Percentiles rank a stretch among this genome's conserved stretches.
Evolutionary conservation across 768 basidiomycete species (phyloP).

Genomic region (Amylocystis lapponica): DNA sequence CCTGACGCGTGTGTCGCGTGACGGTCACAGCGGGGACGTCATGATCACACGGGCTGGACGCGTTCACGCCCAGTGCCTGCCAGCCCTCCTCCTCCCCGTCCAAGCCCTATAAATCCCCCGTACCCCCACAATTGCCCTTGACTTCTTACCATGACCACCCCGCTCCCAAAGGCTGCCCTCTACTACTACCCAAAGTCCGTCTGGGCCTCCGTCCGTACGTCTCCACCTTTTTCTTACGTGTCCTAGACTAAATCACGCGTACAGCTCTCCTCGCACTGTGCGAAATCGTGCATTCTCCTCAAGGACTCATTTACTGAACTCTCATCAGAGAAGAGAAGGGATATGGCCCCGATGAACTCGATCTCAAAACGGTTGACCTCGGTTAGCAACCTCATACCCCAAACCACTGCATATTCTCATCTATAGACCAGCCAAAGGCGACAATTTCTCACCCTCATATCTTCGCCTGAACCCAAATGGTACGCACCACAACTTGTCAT

Average conservation of each 20-base stretch:
- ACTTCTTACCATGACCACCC: constrained; percentile 11
- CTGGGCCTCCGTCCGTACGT: constrained; percentile 62
- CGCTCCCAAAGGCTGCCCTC: constrained; percentile 70
- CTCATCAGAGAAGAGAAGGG: constrained; percentile 78
- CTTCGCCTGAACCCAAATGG: constrained; percentile 77
- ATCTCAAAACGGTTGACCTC: constrained; percentile 62
- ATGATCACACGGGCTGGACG: not conserved
- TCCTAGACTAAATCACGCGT: constrained; percentile 1
- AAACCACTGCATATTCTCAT: constrained; percentile 1
- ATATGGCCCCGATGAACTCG: constrained; percentile 71
- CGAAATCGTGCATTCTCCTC: too few species aligned
- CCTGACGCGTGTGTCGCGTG: not conserved
- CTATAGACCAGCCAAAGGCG: constrained; percentile 53
- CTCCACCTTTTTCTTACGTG: not conserved
- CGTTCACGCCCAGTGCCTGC: not conserved
- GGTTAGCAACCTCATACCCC: constrained; percentile 28
- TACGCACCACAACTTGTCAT: constrained; percentile 19
- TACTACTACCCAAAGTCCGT: constrained; percentile 59
- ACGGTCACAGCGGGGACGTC: not conserved
- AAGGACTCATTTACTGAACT: not conserved
- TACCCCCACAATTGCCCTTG: not conserved
- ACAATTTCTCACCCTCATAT: constrained; percentile 72
- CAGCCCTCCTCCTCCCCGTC: constrained; percentile 2
- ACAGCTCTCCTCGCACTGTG: constrained; percentile 54
- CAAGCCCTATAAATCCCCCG: not conserved